Evolutionary conservation across 2,329 filamentous ascomycete genomes (phyloP).

Genomic region (Exophiala bonariae): DNA sequence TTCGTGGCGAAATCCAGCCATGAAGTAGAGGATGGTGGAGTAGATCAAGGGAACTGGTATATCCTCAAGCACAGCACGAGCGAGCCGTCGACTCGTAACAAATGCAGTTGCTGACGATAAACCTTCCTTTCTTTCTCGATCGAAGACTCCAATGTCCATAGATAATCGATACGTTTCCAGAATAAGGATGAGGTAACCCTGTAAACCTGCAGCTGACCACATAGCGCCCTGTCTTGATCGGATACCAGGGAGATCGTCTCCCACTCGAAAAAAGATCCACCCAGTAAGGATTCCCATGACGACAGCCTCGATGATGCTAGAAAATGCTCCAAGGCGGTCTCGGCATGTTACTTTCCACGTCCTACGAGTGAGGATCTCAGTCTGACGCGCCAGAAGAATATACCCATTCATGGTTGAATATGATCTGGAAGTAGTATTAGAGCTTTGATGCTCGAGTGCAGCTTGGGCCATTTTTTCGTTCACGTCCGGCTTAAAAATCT

Average conservation of each 20-base stretch:
- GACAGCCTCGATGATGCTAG: conserved; percentile 68
- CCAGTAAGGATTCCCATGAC: conserved; percentile 70
- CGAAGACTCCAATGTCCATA: conserved; percentile 72
- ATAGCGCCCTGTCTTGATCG: conserved; percentile 71
- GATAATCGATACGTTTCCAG: conserved; percentile 75
- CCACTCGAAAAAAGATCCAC: conserved; percentile 69
- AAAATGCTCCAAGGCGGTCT: conserved; percentile 74
- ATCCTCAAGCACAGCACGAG: conserved; percentile 69
- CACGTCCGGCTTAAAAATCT: conserved; percentile 63
- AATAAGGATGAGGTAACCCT: conserved; percentile 73
- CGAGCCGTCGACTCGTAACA: conserved; percentile 68
- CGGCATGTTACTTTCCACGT: conserved; percentile 70
- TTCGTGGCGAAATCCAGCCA: conserved; percentile 69
- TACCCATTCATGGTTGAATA: background rate
- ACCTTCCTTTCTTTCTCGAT: conserved; percentile 71
- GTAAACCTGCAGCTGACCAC: conserved; percentile 69
- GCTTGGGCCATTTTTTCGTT: conserved; percentile 45
- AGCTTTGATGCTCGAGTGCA: background rate
- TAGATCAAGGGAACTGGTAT: conserved; percentile 70
- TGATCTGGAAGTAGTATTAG: background rate
- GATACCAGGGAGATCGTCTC: conserved; percentile 67
- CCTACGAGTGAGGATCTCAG: conserved; percentile 39
- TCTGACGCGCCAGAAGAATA: no score
- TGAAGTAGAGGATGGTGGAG: conserved; percentile 72
- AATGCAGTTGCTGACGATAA: conserved; percentile 70